Base-by-base conservation (phyloP, 768 basidiomycete species). In the Hygrocybe punicea region DNA sequence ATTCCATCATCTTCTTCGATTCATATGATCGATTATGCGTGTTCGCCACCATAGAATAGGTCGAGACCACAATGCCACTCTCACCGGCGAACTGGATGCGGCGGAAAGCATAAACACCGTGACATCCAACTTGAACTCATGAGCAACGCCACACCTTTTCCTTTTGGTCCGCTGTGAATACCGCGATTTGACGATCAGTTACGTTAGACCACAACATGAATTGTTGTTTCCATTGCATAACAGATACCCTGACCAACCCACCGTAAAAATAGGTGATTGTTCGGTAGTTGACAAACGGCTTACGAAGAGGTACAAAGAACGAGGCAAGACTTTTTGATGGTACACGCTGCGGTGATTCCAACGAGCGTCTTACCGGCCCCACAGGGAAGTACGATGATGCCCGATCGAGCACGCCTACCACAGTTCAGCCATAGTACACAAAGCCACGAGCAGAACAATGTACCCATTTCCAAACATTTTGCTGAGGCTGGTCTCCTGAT, bases 401-500 rank as follows among this genome's bases (percentile, higher is more conserved):
- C 97, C 44, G 93, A 97, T 55, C 97, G 84, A 46, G 97, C 97
- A 68, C 97, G 95, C 50, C 95, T 95, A 57, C 9, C 36, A n/a
- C 62, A 60, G 52, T 48, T 39, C 50, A 19, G 49, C 42, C 45
- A 46, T 48, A 57, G 53, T 4, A 42, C 24, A 40, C 24, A 19
- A 61, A 51, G 58, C 46, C 14, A 59, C 6, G 33, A 17, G 29
- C 29, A 29, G 34, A 29, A 62, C 24, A 11, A 61, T 81, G 53
- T 71, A 93, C 91, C 94, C 97, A 70, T 99, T 98, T 53, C 97
- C 96, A 72, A 99, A 99, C 97, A 99, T 99, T 76, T 99, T 99
- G 62, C 93, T 94, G 42, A 99, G 76, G 68, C 91, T 94, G 53
- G 97, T 99, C 74, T 98, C 96, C 72, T 99, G 97, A 73, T 99